Conservation (phyloP, 768 basidiomycete species). For the Collybia nuda region DNA sequence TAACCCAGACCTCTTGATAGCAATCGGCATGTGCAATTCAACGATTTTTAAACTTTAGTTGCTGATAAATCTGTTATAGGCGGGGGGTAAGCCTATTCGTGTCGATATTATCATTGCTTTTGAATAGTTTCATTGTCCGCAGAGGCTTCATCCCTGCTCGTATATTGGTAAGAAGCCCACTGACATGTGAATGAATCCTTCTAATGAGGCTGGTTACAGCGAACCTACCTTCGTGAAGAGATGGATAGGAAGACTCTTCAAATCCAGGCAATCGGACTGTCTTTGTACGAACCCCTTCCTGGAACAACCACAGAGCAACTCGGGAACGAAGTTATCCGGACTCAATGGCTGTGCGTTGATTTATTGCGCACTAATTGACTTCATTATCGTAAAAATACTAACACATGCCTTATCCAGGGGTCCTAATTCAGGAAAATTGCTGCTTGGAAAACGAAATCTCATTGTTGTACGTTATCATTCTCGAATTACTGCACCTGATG, state of each 20-base stretch:
- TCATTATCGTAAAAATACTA: slow-evolving; percentile 4
- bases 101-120: slow-evolving; percentile 14
- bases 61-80: slow-evolving; percentile 38
- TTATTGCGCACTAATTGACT: slow-evolving; percentile 39
- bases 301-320: slow-evolving; percentile 73
- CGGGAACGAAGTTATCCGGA: slow-evolving; percentile 85
- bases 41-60: not conserved
- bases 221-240: slow-evolving; percentile 80
- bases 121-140: slow-evolving; percentile 7
- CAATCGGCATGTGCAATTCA: slow-evolving; percentile 56
- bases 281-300: slow-evolving; percentile 88
- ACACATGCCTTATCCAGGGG: slow-evolving; percentile 39
- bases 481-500: not conserved
- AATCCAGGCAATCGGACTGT: slow-evolving; percentile 95
- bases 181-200: not conserved
- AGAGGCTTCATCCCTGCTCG: slow-evolving; percentile 97
- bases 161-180: slow-evolving; percentile 57
- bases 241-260: slow-evolving; percentile 77
- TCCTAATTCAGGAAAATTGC: slow-evolving; percentile 59
- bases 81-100: slow-evolving; percentile 67
- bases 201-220: slow-evolving; percentile 35
- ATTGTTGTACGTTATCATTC: slow-evolving; percentile 63
- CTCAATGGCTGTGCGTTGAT: slow-evolving; percentile 87
- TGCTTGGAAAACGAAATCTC: slow-evolving; percentile 80
- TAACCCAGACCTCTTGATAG: slow-evolving; percentile 84